Base-by-base conservation (phyloP, 2,329 filamentous ascomycete species). In the Niveomyces coronatus region DNA sequence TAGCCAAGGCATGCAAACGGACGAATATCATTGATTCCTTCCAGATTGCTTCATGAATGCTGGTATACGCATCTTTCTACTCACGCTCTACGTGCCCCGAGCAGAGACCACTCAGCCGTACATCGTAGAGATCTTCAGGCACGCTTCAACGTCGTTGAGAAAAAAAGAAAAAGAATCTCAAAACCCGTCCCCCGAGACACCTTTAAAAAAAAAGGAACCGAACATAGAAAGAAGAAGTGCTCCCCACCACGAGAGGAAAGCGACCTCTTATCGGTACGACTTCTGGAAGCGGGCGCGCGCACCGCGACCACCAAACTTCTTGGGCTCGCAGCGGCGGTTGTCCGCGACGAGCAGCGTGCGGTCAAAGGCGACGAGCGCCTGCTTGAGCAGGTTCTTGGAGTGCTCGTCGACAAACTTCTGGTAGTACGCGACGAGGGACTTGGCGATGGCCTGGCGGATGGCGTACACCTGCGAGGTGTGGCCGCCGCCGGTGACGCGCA, bases 351-450 rank as follows among this genome's bases (percentile, higher is more conserved):
- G 84, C 54, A 98, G 82, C 64, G 87, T 94, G 63, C 88, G 81
- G 77, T 94, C 87, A 76, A 89, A 98, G 67, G 87, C 79, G 61
- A 89, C 85, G 56, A 98, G 81, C 54, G 85, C 85, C 72, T 89
- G 83, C 86, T 96, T 98, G 63, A 98, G 79, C 71, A 87, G 77
- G 81, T 96, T 95, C 85, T 98, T 98, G 75, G 84, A 86, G 84
- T 96, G 88, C 84, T 98, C 91, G 65, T 98, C 91, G 70, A 96
- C 86, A 74, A 82, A 98, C 79, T 98, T 95, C 76, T 95, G 89
- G 84, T 95, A 96, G 83, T 95, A 95, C 69, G 87, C 61, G 54
- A 64, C 60, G 43, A 64, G 53, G 45, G 60, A 56, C 81, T 96
- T 98, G 74, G 88, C 81, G 64, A 98, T 96, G 60, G 91, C 89